Evolutionary conservation across 495 filamentous ascomycete genomes (phyloP), one percentile per base, ranked within the genome.

Genomic region (Articulospora tetracladia): DNA sequence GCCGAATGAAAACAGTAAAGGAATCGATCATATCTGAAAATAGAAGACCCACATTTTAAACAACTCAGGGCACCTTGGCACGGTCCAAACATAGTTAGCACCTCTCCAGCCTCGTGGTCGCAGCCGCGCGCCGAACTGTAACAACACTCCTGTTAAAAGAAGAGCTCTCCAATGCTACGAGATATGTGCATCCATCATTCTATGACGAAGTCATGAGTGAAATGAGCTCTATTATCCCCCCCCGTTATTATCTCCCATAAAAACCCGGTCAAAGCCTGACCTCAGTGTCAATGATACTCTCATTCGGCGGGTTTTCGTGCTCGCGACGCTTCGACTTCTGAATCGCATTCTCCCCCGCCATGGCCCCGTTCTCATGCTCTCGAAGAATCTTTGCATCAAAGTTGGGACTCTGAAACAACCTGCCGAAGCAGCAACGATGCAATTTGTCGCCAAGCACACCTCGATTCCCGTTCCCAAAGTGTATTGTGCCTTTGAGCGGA

Each of bases 401-500:
- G 72, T 69, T 39, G 72, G 74, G 20, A 32, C 22, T 13, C 67
- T 39, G 19, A 51, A 70, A 25, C 65, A 78, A 59, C 68, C 79
- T 46, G 69, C 74, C n/a, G 79, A 83, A 70, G 79, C 73, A 58
- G 68, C 69, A 56, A 73, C 77, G 15, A 76, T 85, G 73, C 69
- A 66, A 44, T 81, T 78, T 50, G 61, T 83, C 48, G 63, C 70
- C 2, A 36, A 73, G 53, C 58, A 80, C 39, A 84, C 79, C 7
- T 72, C 74, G n/a, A 73, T 85, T 47, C 80, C 81, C 11, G 76
- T 82, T 2, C 81, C 79, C 1, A 75, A 74, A 59, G 68, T 83
- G 44, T 67, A 75, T 53, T 82, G 75, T 66, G 69, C 79, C 27
- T 83, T 83, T 63, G 68, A 57, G 12, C 70, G 69, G 62, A 66